Evolutionary conservation across 2,329 filamentous ascomycete species (phyloP).

Genomic region (Aureobasidium sp.): DNA sequence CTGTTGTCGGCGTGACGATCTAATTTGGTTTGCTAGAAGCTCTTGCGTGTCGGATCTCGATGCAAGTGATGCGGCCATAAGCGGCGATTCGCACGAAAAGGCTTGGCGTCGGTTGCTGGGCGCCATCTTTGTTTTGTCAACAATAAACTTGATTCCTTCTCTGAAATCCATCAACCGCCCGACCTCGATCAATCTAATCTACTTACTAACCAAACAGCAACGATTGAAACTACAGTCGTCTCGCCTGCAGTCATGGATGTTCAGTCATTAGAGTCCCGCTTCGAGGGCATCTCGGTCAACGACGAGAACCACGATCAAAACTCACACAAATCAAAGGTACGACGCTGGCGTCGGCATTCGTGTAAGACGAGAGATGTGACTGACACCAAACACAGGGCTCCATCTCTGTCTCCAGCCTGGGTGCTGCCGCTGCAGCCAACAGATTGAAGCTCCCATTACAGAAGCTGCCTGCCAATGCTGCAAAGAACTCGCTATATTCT

Average conservation of each 20-base stretch:
- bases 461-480: conserved; percentile 75
- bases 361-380: not conserved
- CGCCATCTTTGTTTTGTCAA: conserved; percentile 13
- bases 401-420: conserved; percentile 42
- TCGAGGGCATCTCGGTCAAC: conserved; percentile 82
- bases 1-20: not conserved
- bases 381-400: conserved; percentile 34
- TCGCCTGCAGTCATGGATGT: conserved; percentile 53
- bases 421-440: conserved; percentile 39
- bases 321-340: conserved; percentile 69
- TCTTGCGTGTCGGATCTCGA: not conserved
- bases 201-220: conserved; percentile 5
- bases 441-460: conserved; percentile 68
- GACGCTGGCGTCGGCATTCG: conserved; percentile 13
- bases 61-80: not conserved
- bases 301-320: conserved; percentile 69
- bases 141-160: conserved; percentile 4
- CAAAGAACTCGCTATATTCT: conserved; percentile 30
- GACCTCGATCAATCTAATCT: not conserved
- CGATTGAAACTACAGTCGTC: not conserved
- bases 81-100: not conserved
- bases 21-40: not conserved
- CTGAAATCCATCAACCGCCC: not conserved
- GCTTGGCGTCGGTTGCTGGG: conserved; percentile 11
- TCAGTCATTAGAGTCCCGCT: conserved; percentile 73